A percentile compares a stretch with the other conserved stretches of the same genome.
Conservation (phyloP, 2,329 filamentous ascomycete species). For the Septoria petroselini region DNA sequence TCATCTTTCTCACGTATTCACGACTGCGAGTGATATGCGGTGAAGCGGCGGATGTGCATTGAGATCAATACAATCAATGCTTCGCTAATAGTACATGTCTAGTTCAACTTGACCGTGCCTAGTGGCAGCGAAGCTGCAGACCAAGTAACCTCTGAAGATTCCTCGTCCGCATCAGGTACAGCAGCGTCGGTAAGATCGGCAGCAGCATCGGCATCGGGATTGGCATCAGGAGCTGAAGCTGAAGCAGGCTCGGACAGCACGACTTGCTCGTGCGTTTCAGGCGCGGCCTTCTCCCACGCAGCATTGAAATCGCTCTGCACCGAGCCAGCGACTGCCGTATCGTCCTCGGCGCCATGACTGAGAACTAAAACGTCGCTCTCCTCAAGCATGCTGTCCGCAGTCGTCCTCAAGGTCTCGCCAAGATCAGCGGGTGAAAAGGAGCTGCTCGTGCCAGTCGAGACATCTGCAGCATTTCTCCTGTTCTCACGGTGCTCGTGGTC, state of each 20-base stretch:
- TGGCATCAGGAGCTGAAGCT: too few species aligned
- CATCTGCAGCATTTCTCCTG: slow-evolving; percentile 1
- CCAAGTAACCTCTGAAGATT: too few species aligned
- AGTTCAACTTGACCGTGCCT: too few species aligned
- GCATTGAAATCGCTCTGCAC: slow-evolving; percentile 23
- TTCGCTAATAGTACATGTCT: too few species aligned
- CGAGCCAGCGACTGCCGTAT: slow-evolving; percentile 9
- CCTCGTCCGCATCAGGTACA: too few species aligned
- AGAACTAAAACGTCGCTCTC: slow-evolving; percentile 25
- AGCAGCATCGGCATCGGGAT: too few species aligned
- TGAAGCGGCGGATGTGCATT: too few species aligned
- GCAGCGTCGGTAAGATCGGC: too few species aligned
- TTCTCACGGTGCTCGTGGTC: slow-evolving; percentile 9
- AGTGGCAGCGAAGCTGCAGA: too few species aligned
- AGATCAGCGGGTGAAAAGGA: slow-evolving; percentile 17
- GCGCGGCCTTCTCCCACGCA: slow-evolving; percentile 24
- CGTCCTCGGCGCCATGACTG: slow-evolving; percentile 17
- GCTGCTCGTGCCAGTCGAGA: slow-evolving; percentile 17
- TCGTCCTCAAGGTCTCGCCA: slow-evolving; percentile 14
- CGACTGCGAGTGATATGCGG: too few species aligned
- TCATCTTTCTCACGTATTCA: too few species aligned
- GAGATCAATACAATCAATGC: too few species aligned
- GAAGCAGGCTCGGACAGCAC: background rate
- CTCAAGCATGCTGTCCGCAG: slow-evolving; percentile 20
- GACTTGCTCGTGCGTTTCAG: background rate